Conservation (phyloP, 768 basidiomycete species). For the Pleurotus citrinopileatus region DNA sequence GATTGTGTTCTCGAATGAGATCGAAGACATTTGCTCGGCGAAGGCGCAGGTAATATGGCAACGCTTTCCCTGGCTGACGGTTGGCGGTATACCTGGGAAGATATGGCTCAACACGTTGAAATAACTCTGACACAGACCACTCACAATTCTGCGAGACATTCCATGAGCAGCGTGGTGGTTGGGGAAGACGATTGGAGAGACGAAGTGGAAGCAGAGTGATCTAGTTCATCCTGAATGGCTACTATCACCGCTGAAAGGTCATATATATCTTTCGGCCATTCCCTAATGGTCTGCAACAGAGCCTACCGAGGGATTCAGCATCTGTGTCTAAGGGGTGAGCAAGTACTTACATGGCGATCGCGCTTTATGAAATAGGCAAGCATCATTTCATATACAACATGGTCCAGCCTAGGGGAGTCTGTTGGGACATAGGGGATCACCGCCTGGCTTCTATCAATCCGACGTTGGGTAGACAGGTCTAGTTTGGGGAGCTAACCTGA, state of each 20-base stretch:
- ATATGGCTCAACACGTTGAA: constrained; percentile 1
- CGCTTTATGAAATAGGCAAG: constrained; percentile 81
- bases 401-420: constrained; percentile 72
- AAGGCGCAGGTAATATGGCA: constrained; percentile 86
- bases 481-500: constrained; percentile 26
- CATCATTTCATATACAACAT: constrained; percentile 93
- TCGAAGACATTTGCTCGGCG: constrained; percentile 90
- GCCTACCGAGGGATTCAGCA: constrained; percentile 39
- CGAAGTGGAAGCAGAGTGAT: constrained; percentile 53
- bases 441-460: no score
- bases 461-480: background rate
- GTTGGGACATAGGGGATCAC: constrained; percentile 92
- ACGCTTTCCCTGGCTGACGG: constrained; percentile 90
- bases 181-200: constrained; percentile 38
- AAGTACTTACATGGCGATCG: constrained; percentile 58
- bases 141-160: constrained; percentile 89
- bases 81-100: constrained; percentile 71
- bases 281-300: constrained; percentile 71
- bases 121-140: no score
- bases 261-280: constrained; percentile 92
- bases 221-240: constrained; percentile 82
- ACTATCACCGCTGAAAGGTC: constrained; percentile 84
- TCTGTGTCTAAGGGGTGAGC: background rate
- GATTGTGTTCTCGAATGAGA: constrained; percentile 87
- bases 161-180: constrained; percentile 74